A percentile compares a stretch with the other conserved stretches of the same genome.
phyloP scores from a whole-genome alignment of 2,329 filamentous ascomycete species.

The Aspergillus quadrilineatus region DNA sequence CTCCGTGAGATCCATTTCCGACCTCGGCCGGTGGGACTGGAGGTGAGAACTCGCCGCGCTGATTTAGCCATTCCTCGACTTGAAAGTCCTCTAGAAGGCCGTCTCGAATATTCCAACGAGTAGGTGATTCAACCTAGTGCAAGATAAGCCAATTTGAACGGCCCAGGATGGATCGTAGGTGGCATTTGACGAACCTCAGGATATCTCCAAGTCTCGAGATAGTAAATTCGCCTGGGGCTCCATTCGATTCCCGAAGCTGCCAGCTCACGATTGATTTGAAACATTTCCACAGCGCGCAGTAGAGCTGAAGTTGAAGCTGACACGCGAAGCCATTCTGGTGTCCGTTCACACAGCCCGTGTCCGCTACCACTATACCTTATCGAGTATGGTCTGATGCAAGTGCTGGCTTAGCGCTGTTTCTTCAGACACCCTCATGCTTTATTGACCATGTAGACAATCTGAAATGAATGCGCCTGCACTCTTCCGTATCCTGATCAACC shows the following conservation, averaged over 20 bases:
- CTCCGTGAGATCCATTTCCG: not conserved
- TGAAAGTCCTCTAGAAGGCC: not conserved
- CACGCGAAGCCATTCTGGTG: not conserved
- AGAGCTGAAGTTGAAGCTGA: not conserved
- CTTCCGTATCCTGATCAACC: no score
- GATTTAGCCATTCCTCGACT: conserved; percentile 1
- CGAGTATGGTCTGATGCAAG: not conserved
- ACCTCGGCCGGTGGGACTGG: not conserved
- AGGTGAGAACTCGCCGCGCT: not conserved
- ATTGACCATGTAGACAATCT: not conserved
- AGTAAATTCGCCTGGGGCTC: not conserved
- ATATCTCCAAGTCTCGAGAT: not conserved
- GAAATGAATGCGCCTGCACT: not conserved
- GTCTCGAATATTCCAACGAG: not conserved
- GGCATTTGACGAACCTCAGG: not conserved
- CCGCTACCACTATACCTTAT: not conserved
- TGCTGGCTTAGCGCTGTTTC: not conserved
- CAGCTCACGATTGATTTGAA: not conserved
- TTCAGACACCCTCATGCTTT: not conserved
- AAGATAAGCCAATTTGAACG: not conserved
- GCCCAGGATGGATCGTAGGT: not conserved
- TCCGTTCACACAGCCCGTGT: not conserved
- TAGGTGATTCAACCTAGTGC: not conserved
- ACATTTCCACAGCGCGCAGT: not conserved
- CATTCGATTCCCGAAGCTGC: not conserved